Conservation (phyloP, 768 basidiomycete species). For the Tephrocybe rancida region DNA sequence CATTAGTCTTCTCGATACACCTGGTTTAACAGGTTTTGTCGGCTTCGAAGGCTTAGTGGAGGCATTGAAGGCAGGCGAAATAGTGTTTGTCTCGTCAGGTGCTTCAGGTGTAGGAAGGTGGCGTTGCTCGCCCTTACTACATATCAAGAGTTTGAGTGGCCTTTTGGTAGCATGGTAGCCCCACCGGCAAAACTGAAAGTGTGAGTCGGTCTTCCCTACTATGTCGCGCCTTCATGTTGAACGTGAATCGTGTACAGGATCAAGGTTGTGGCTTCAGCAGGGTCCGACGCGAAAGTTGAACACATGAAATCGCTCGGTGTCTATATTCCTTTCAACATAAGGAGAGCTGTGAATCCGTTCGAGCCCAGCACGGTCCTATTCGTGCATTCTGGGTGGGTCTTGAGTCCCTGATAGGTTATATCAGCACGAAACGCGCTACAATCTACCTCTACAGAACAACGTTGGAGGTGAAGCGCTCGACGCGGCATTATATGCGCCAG, state of each 20-base stretch:
- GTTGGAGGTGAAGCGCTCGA: conserved; percentile 51
- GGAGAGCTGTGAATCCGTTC: conserved; percentile 39
- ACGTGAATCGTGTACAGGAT: conserved; percentile 5
- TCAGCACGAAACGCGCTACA: background rate
- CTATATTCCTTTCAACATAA: conserved; percentile 66
- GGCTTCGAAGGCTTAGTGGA: conserved; percentile 31
- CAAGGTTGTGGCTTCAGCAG: conserved; percentile 65
- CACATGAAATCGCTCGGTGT: conserved; percentile 54
- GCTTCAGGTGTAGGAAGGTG: conserved; percentile 35
- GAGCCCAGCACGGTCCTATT: conserved; percentile 54
- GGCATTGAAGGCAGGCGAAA: no score
- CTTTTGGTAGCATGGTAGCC: no score
- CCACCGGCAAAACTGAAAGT: no score
- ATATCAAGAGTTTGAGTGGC: no score
- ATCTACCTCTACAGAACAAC: conserved; percentile 31
- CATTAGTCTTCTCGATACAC: conserved; percentile 8
- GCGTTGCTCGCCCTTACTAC: no score
- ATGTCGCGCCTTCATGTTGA: no score
- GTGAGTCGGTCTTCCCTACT: no score
- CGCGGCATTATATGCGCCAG: conserved; percentile 36
- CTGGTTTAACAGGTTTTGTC: conserved; percentile 32
- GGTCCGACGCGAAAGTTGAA: conserved; percentile 61
- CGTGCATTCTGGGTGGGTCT: conserved; percentile 40
- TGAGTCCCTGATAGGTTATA: background rate
- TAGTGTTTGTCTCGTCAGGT: conserved; percentile 29